phyloP scores from a whole-genome alignment of 2,329 filamentous ascomycete genomes.

The Sporothrix pseudoabietina region DNA sequence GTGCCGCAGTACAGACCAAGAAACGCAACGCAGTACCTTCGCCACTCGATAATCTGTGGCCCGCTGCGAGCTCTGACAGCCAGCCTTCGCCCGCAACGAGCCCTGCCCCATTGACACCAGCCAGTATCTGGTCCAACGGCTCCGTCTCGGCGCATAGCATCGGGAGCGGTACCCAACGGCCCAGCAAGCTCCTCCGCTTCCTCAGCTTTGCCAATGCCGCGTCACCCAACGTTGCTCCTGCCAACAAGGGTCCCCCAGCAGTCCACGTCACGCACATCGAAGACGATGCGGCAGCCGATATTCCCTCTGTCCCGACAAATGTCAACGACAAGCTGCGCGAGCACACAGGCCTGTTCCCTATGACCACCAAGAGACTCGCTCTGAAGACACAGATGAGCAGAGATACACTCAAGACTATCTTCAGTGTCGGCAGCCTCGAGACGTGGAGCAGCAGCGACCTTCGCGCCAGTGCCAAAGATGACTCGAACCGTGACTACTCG shows the following conservation, averaged over 20 bases:
- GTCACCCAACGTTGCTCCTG: conserved; percentile 34
- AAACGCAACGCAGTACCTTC: conserved; percentile 34
- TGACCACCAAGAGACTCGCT: conserved; percentile 43
- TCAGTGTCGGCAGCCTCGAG: conserved; percentile 54
- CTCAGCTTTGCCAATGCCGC: conserved; percentile 42
- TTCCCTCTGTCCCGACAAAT: conserved; percentile 45
- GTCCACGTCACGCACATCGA: conserved; percentile 39
- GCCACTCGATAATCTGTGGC: conserved; percentile 34
- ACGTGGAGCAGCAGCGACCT: conserved; percentile 33
- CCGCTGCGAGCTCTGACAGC: conserved; percentile 30
- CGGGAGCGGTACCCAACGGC: conserved; percentile 43
- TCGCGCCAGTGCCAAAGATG: background rate
- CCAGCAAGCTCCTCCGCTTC: conserved; percentile 47
- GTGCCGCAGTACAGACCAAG: conserved; percentile 29
- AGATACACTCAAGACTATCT: conserved; percentile 53
- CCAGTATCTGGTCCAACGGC: conserved; percentile 38
- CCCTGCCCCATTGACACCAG: conserved; percentile 39
- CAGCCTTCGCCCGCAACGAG: conserved; percentile 36
- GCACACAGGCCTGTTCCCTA: conserved; percentile 42
- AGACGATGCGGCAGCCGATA: conserved; percentile 36
- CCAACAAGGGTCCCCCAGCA: conserved; percentile 34
- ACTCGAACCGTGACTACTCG: background rate
- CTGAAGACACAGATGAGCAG: conserved; percentile 48
- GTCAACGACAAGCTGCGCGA: conserved; percentile 44
- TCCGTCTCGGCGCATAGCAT: conserved; percentile 43